Evolutionary conservation across 306 rosid species (phyloP).

Genomic region (Rosa lucieae): DNA sequence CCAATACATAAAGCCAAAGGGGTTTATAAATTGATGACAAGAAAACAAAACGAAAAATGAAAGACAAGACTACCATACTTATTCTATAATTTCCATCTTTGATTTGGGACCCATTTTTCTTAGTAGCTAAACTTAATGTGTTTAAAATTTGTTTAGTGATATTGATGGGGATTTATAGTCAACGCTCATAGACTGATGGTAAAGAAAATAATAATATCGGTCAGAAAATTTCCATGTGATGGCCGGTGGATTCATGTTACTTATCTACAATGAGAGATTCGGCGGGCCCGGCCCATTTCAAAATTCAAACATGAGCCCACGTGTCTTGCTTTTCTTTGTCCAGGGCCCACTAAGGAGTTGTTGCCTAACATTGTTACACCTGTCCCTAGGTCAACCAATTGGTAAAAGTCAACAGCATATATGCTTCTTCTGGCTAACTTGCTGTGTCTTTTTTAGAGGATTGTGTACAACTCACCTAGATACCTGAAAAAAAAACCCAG

Average conservation of each 20-base stretch:
- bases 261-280: slow-evolving; percentile 13
- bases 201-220: not conserved
- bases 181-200: not conserved
- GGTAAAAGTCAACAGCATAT: not conserved
- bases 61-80: not conserved
- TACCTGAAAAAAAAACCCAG: not conserved
- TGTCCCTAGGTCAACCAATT: not conserved
- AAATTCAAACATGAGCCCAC: not conserved
- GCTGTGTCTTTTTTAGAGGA: not conserved
- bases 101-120: not conserved
- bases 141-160: not conserved
- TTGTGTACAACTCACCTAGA: not conserved
- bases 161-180: not conserved
- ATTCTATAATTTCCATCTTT: not conserved
- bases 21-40: not conserved
- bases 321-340: not conserved
- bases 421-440: not conserved
- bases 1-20: not conserved
- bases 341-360: not conserved
- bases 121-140: too few relatives aligned
- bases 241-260: slow-evolving; percentile 40
- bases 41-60: not conserved
- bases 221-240: slow-evolving; percentile 18
- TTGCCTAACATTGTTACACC: not conserved
- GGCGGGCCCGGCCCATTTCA: slow-evolving; percentile 21